phyloP scores from a whole-genome alignment of 768 basidiomycete genomes.

The Lyophyllum atratum region DNA sequence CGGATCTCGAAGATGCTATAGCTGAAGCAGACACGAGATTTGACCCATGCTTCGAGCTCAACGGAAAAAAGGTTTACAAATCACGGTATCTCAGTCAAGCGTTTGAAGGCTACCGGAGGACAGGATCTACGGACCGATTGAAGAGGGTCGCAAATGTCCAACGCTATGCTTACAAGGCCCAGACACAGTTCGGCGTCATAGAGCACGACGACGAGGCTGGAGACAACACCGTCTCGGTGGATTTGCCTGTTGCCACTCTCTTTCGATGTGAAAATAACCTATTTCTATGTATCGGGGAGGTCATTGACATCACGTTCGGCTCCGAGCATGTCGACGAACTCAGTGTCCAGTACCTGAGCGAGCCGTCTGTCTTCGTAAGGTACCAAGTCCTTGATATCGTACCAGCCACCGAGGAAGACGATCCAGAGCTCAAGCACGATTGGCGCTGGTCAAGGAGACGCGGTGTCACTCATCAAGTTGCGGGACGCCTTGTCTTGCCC shows the following conservation, averaged over 20 bases:
- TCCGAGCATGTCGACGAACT: constrained; percentile 6
- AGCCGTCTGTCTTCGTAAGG: constrained; percentile 9
- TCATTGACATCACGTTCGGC: constrained; percentile 7
- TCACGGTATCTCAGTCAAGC: constrained; percentile 3
- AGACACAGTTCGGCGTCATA: background rate
- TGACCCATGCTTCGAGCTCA: background rate
- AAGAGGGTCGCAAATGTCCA: constrained; percentile 16
- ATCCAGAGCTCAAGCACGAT: constrained; percentile 14
- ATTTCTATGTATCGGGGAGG: constrained; percentile 14
- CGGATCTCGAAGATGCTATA: background rate
- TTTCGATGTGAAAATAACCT: constrained; percentile 7
- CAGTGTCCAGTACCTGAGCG: constrained; percentile 10
- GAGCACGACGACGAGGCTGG: background rate
- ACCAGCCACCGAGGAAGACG: constrained; percentile 18
- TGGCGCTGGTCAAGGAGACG: constrained; percentile 15
- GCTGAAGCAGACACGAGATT: background rate
- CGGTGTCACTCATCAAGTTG: constrained; percentile 13
- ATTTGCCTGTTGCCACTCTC: constrained; percentile 12
- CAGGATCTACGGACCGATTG: constrained; percentile 2
- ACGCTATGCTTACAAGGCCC: constrained; percentile 6
- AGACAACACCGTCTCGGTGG: constrained; percentile 17
- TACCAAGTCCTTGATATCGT: constrained; percentile 18
- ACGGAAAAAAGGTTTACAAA: background rate
- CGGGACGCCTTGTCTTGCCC: constrained; percentile 16
- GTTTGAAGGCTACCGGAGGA: background rate